Base-by-base conservation (phyloP, 768 basidiomycete species). In the Trametes elegans region DNA sequence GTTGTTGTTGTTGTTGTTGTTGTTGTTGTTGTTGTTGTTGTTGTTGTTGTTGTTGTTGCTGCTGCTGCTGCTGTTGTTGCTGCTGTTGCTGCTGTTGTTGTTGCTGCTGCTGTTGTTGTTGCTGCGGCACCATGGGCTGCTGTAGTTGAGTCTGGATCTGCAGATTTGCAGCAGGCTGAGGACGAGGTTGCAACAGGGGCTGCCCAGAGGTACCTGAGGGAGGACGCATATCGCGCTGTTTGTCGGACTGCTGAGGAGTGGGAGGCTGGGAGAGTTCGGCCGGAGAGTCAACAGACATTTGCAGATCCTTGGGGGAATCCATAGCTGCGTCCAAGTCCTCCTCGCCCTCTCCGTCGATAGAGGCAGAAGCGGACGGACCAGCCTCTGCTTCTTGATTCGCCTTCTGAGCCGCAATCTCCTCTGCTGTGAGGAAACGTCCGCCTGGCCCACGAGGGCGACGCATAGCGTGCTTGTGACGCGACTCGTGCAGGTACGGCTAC, bases 381-480 rank as follows among this genome's bases (percentile, higher is more conserved):
- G 70, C 64, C 29, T 70, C 71, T 18, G 66, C 69, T 9, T 65
- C 64, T 21, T 73, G 70, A 3, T 70, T 59, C 11, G 76, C 72
- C 61, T 88, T 88, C 67, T 90, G 88, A 0, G 90, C 88, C 0
- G 90, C 90, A 43, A 95, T 94, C 71, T 98, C 95, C 18, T 94
- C 93, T 46, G 94, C 92, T 7, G 95, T 98, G 65, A 98, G 85
- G 75, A 99, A 99, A 38, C 97, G 85, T 21, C 97, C 97, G 10
- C 97, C 97, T 21, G 97, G 96, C 5, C 97, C 97, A 52, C 97
- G 82, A 14, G 97, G 97, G 18, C 97, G 84, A 40, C 94, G 87
- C 88, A 98, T 95, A 28, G 97, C 97, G 73, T 99, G 97, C 62
- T 93, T 91, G 76, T 99, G 97, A 40, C 97, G 85, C 7, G 93